A percentile compares a stretch with the other conserved stretches of the same genome.
Conservation (phyloP, 495 filamentous ascomycete genomes). For the Cryomyces minteri region DNA sequence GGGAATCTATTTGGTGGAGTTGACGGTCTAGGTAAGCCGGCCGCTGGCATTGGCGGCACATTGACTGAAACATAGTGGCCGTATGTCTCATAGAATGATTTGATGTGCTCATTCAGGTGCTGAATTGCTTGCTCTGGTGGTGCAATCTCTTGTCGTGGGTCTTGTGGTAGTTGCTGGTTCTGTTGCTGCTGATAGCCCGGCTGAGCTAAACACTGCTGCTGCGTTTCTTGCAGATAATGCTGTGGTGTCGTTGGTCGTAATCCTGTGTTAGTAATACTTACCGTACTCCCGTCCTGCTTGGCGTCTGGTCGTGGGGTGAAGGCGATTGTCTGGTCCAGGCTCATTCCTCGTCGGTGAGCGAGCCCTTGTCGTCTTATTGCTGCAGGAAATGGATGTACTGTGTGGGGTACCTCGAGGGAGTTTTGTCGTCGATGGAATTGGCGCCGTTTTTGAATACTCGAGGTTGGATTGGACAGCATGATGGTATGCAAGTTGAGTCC, state of each 20-base stretch:
- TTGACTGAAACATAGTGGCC: not conserved
- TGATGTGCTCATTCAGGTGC: constrained; percentile 19
- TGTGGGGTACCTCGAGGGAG: constrained; percentile 56
- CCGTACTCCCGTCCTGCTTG: constrained; percentile 22
- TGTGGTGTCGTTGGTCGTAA: constrained; percentile 26
- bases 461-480: constrained; percentile 62
- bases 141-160: constrained; percentile 4
- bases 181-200: constrained; percentile 27
- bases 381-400: constrained; percentile 34
- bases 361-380: constrained; percentile 32
- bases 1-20: no score
- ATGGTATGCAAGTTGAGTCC: constrained; percentile 42
- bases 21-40: no score
- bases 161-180: constrained; percentile 6
- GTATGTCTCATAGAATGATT: constrained; percentile 11
- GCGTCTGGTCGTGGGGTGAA: constrained; percentile 23
- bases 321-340: constrained; percentile 43
- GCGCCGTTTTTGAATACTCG: constrained; percentile 47
- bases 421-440: constrained; percentile 73
- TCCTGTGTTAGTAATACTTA: constrained; percentile 50
- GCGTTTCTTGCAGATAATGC: constrained; percentile 51
- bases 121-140: constrained; percentile 11
- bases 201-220: constrained; percentile 48
- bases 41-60: no score
- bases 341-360: constrained; percentile 56